Percentiles rank a stretch among this genome's conserved stretches.
Conservation (phyloP, 768 basidiomycete species). For the Dentipellis fragilis region DNA sequence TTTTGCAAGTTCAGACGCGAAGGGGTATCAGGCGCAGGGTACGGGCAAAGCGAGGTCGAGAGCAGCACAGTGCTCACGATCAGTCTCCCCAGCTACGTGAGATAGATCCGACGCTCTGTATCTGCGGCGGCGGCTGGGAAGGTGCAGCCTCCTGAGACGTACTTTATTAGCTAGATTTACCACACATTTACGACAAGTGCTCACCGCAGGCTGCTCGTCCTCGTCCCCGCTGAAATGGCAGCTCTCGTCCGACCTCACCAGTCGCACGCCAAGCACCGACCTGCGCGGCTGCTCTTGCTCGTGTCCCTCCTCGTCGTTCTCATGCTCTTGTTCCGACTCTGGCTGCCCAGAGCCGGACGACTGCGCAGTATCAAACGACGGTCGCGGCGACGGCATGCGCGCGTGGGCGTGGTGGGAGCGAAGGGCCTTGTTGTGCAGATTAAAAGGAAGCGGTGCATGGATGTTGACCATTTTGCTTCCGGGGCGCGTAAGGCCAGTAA, state of each 20-base stretch:
- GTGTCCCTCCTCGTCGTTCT: conserved; percentile 16
- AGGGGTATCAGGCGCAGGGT: not conserved
- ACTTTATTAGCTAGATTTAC: not conserved
- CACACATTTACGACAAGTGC: not conserved
- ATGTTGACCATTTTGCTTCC: conserved; percentile 66
- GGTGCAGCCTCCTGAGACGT: not conserved
- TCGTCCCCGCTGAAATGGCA: conserved; percentile 12
- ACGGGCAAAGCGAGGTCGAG: no score
- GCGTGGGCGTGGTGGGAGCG: conserved; percentile 20
- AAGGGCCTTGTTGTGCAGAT: conserved; percentile 35
- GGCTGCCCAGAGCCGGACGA: conserved; percentile 21
- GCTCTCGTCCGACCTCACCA: conserved; percentile 18
- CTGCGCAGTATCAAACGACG: conserved; percentile 21
- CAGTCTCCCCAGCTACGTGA: conserved; percentile 3
- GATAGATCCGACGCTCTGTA: conserved; percentile 1
- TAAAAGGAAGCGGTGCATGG: conserved; percentile 49
- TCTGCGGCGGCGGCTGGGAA: not conserved
- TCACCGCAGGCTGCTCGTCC: conserved; percentile 8
- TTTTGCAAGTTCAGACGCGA: not conserved
- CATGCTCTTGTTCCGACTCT: conserved; percentile 21
- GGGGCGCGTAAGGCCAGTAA: not conserved
- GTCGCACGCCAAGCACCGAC: conserved; percentile 21
- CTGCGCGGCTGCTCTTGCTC: conserved; percentile 6
- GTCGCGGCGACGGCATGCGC: conserved; percentile 16
- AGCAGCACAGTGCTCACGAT: not conserved